phyloP scores from a whole-genome alignment of 1,284 basidiomycete species.

The Cutaneotrichosporon dermatis region DNA sequence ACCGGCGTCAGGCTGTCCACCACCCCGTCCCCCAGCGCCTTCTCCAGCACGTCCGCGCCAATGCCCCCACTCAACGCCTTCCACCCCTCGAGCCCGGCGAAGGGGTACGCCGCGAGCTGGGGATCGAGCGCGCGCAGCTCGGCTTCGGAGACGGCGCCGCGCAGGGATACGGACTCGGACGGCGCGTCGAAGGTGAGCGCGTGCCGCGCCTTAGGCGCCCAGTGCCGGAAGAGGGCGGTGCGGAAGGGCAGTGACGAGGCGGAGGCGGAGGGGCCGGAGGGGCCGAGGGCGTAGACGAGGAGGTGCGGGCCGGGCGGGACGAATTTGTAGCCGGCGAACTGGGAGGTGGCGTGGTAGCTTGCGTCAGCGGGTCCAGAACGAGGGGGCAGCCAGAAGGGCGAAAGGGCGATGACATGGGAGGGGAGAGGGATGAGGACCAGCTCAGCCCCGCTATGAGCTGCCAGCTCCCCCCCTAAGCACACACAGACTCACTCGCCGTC shows the following conservation, averaged over 20 bases:
- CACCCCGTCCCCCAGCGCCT: conserved; percentile 35
- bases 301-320: conserved; percentile 47
- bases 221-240: conserved; percentile 25
- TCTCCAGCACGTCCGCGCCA: conserved; percentile 25
- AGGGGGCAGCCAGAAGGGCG: neutral
- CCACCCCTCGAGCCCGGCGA: conserved; percentile 40
- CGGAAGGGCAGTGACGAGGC: conserved; percentile 26
- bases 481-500: conserved; percentile 41
- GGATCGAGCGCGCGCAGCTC: conserved; percentile 46
- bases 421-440: no score
- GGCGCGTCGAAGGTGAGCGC: conserved; percentile 29
- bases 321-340: conserved; percentile 46
- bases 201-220: conserved; percentile 28
- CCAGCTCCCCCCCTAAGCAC: no score
- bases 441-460: no score
- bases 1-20: conserved; percentile 41
- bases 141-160: conserved; percentile 33
- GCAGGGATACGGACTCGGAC: neutral
- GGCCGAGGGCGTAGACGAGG: conserved; percentile 31
- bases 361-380: neutral
- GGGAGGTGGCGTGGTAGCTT: conserved; percentile 34
- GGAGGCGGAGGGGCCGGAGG: neutral
- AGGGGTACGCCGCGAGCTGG: conserved; percentile 49
- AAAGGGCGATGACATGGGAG: no score
- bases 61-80: conserved; percentile 32